phyloP scores from a whole-genome alignment of 306 rosid genomes.

The Corylus americana region DNA sequence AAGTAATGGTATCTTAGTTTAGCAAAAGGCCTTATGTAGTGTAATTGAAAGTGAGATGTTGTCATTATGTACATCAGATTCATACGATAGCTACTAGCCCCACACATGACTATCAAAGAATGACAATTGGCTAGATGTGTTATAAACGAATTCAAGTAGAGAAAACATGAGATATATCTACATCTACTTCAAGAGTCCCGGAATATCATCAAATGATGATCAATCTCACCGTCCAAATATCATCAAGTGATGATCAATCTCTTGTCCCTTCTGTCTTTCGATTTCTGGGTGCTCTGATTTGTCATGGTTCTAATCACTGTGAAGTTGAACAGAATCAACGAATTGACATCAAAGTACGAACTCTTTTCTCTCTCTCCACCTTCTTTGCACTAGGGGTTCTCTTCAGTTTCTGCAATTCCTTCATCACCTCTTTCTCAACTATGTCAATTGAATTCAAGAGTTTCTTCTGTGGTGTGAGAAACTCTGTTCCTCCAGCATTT shows the following conservation, averaged over 20 bases:
- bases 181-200: constrained; percentile 4
- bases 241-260: constrained; percentile 48
- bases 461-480: constrained; percentile 76
- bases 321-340: constrained; percentile 44
- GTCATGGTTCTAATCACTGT: background rate
- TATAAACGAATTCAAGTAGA: background rate
- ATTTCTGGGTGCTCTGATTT: background rate
- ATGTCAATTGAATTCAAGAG: constrained; percentile 62
- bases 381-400: constrained; percentile 70
- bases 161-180: constrained; percentile 8
- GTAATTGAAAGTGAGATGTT: background rate
- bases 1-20: background rate
- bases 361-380: constrained; percentile 68
- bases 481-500: constrained; percentile 34
- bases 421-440: constrained; percentile 67
- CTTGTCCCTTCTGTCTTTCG: constrained; percentile 5
- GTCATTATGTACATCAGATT: background rate
- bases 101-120: no score
- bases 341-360: constrained; percentile 80
- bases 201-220: background rate
- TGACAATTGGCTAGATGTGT: no score
- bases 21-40: background rate
- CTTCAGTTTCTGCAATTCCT: constrained; percentile 64
- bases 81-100: no score
- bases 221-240: background rate